Percentiles rank a stretch among this genome's conserved stretches.
Conservation (phyloP, 2,329 filamentous ascomycete species). For the Neurospora crassa region DNA sequence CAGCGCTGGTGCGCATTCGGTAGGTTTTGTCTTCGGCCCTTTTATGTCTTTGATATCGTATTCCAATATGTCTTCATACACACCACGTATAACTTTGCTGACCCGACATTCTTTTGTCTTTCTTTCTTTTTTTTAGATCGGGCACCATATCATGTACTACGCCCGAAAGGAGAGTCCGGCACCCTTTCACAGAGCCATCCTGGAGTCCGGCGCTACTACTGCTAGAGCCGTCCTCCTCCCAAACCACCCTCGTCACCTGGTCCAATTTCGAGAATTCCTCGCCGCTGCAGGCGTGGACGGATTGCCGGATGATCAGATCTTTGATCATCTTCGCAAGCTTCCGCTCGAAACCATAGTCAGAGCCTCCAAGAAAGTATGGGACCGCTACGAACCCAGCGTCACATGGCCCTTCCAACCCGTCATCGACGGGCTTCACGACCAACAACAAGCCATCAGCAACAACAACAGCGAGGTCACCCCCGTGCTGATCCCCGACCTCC, state of each 20-base stretch:
- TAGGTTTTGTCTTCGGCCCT: constrained; percentile 19
- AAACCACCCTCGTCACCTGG: constrained; percentile 46
- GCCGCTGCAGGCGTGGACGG: constrained; percentile 38
- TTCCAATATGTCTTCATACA: background rate
- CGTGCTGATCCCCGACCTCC: constrained; percentile 46
- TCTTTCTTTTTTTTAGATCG: constrained; percentile 35
- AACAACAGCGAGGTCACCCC: background rate
- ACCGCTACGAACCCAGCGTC: constrained; percentile 31
- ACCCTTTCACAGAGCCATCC: constrained; percentile 42
- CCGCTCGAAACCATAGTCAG: constrained; percentile 27
- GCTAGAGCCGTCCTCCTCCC: constrained; percentile 43
- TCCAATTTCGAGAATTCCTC: constrained; percentile 47
- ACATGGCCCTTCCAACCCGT: constrained; percentile 61
- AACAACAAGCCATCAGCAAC: constrained; percentile 7
- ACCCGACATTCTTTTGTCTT: constrained; percentile 1
- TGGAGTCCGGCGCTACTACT: constrained; percentile 48
- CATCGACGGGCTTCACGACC: constrained; percentile 40
- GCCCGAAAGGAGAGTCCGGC: constrained; percentile 27
- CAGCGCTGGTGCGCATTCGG: constrained; percentile 54
- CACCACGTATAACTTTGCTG: background rate
- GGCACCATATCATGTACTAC: constrained; percentile 54
- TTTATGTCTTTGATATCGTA: background rate
- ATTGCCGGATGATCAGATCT: constrained; percentile 38
- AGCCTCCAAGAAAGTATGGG: constrained; percentile 36
- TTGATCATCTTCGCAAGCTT: constrained; percentile 38